Conservation (phyloP, 768 basidiomycete genomes). For the Phaffia tasmanica region DNA sequence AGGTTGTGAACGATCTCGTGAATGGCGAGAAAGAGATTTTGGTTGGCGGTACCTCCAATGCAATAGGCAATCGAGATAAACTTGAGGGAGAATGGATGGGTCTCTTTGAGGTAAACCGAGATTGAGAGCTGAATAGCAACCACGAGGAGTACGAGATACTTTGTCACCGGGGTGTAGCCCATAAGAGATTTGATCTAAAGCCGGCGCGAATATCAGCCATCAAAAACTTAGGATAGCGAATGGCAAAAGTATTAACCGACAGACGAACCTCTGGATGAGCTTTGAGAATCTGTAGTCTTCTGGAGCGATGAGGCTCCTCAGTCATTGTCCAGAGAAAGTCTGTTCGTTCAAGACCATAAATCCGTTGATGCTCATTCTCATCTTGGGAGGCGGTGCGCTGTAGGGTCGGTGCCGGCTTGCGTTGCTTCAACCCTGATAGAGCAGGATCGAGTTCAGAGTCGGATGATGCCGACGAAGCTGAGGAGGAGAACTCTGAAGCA, state of each 20-base stretch:
- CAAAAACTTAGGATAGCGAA: neutral
- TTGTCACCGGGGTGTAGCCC: constrained; percentile 86
- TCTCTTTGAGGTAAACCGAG: constrained; percentile 57
- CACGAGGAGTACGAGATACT: constrained; percentile 75
- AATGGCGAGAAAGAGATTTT: constrained; percentile 94
- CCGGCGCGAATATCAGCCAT: too few species aligned
- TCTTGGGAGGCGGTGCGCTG: neutral
- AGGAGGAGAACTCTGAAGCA: constrained; percentile 35
- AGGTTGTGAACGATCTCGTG: constrained; percentile 98
- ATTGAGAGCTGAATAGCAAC: constrained; percentile 60
- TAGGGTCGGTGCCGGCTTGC: neutral
- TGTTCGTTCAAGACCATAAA: constrained; percentile 20
- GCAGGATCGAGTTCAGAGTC: neutral
- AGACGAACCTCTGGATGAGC: constrained; percentile 73
- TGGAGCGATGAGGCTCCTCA: constrained; percentile 87
- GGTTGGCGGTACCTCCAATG: constrained; percentile 89
- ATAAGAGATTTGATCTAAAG: constrained; percentile 82
- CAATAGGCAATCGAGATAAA: constrained; percentile 71
- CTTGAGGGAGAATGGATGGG: constrained; percentile 53
- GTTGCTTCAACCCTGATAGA: neutral
- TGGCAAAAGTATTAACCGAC: neutral
- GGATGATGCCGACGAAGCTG: neutral
- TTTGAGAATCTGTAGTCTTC: constrained; percentile 81
- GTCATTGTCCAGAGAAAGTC: constrained; percentile 97
- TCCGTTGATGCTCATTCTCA: constrained; percentile 2